Conservation (phyloP, 2,329 filamentous ascomycete genomes). For the Alternaria panax region DNA sequence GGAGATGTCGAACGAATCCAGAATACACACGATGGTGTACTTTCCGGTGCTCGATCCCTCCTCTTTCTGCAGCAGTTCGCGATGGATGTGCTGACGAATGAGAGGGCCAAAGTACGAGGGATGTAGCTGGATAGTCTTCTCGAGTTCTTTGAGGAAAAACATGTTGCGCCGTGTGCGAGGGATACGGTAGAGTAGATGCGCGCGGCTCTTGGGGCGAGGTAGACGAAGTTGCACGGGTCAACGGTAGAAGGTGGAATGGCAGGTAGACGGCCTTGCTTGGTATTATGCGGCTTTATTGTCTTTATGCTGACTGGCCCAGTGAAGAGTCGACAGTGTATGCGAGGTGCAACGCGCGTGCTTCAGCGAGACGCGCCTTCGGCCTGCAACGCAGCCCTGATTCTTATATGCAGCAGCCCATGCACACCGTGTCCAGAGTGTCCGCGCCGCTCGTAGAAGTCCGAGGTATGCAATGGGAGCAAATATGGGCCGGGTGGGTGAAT, state of each 20-base stretch:
- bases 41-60: slow-evolving; percentile 95
- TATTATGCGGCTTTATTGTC: slow-evolving; percentile 37
- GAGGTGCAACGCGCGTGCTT: slow-evolving; percentile 28
- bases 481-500: slow-evolving; percentile 23
- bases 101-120: slow-evolving; percentile 96
- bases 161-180: slow-evolving; percentile 60
- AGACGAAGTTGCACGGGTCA: slow-evolving; percentile 24
- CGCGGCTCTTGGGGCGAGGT: slow-evolving; percentile 12
- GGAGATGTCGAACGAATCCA: slow-evolving; percentile 94
- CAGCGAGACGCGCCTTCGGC: slow-evolving; percentile 40
- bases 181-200: slow-evolving; percentile 12
- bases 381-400: slow-evolving; percentile 35
- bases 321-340: slow-evolving; percentile 27
- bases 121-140: slow-evolving; percentile 92
- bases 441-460: slow-evolving; percentile 25
- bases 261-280: slow-evolving; percentile 22
- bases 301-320: slow-evolving; percentile 29
- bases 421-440: slow-evolving; percentile 25
- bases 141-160: slow-evolving; percentile 98
- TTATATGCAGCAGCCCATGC: slow-evolving; percentile 37
- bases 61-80: slow-evolving; percentile 88
- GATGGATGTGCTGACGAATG: slow-evolving; percentile 89
- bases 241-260: slow-evolving; percentile 4
- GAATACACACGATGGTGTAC: slow-evolving; percentile 97
- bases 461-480: slow-evolving; percentile 14